These are phyloP conservation scores for Solanum boliviense DNA, from an alignment of 257 asterid genomes.

Conservation along the genomic window DNA sequence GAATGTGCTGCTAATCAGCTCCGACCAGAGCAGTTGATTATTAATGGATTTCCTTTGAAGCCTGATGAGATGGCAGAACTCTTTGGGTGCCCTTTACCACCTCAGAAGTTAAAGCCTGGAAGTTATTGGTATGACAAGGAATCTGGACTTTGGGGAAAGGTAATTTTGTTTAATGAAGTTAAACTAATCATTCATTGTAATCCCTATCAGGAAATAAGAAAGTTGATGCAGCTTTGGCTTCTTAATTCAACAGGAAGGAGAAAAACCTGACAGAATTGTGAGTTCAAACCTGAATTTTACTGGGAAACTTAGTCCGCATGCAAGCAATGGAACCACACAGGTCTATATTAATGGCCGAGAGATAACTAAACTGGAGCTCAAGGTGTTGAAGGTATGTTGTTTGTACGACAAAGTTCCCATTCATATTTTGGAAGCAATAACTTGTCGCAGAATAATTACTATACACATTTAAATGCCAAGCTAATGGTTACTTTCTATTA, in stretches of 20 bases:
- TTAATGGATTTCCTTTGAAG: conserved; percentile 69
- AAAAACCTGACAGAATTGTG: conserved; percentile 70
- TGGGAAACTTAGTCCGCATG: conserved; percentile 76
- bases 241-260: conserved; percentile 65
- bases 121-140: conserved; percentile 93
- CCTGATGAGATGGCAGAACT: conserved; percentile 80
- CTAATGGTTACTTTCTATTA: not conserved
- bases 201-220: conserved; percentile 1
- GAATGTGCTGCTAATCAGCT: conserved; percentile 86
- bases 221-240: conserved; percentile 18
- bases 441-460: not conserved
- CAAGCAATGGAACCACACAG: conserved; percentile 35
- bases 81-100: conserved; percentile 65
- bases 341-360: conserved; percentile 27
- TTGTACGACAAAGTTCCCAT: not conserved
- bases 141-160: conserved; percentile 95
- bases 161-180: conserved; percentile 10
- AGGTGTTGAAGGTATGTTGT: conserved; percentile 15
- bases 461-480: not conserved
- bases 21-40: conserved; percentile 79
- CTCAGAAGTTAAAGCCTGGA: conserved; percentile 77
- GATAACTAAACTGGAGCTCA: conserved; percentile 26
- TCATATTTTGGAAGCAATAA: not conserved
- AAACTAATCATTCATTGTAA: not conserved
- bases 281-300: conserved; percentile 80